These are phyloP conservation scores for Casuarina cunninghamiana DNA, from an alignment of 306 rosid genomes.

Conservation along the genomic window DNA sequence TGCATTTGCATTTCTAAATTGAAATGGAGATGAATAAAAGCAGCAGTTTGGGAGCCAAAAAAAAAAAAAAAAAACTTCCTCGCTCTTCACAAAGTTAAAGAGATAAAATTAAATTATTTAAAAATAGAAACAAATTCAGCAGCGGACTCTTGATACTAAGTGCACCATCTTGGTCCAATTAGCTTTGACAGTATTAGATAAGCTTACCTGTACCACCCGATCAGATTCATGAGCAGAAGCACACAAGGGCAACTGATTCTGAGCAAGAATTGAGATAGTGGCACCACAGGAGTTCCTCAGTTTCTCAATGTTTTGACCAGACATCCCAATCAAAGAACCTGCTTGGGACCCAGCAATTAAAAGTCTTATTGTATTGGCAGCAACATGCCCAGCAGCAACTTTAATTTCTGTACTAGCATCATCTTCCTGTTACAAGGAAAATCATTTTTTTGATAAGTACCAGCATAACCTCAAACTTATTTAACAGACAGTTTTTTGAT, in stretches of 20 bases:
- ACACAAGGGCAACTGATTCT: constrained; percentile 83
- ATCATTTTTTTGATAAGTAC: constrained; percentile 8
- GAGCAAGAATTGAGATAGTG: constrained; percentile 69
- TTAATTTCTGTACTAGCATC: constrained; percentile 62
- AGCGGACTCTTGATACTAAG: constrained; percentile 1
- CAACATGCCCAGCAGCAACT: constrained; percentile 79
- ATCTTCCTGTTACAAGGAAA: constrained; percentile 67
- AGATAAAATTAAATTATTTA: constrained; percentile 1
- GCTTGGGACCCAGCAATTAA: constrained; percentile 97
- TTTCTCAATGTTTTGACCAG: constrained; percentile 91
- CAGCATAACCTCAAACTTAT: neutral
- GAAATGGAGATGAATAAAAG: too few species aligned
- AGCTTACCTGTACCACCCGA: constrained; percentile 86
- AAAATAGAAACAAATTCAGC: neutral
- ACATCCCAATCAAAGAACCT: constrained; percentile 85
- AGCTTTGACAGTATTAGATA: constrained; percentile 11
- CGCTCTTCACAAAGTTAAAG: neutral
- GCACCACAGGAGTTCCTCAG: constrained; percentile 91
- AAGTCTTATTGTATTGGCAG: constrained; percentile 91
- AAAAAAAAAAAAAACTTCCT: too few species aligned
- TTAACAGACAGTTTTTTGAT: neutral
- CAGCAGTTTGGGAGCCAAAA: too few species aligned
- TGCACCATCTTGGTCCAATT: neutral
- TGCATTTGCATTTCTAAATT: neutral
- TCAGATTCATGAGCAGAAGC: constrained; percentile 98